Evolutionary conservation across 495 filamentous ascomycete species (phyloP), one percentile per base, ranked within the genome.

Genomic region (Hyaloscypha finlandica): DNA sequence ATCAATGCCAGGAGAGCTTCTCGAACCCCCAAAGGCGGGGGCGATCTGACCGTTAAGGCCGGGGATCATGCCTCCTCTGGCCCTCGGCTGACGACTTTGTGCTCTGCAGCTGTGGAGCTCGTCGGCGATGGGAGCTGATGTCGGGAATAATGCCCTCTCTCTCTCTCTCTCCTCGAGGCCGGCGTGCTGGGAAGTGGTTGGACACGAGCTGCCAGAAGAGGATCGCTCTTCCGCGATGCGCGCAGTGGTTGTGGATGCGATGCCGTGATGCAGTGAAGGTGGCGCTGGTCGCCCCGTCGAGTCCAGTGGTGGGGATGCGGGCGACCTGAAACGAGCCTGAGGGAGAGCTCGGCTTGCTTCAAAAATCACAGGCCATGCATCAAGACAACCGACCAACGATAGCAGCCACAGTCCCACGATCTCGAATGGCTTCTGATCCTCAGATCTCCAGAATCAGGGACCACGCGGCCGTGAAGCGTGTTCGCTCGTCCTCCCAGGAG

Each of bases 271-370:
- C 42, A 48, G 25, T 25, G 25, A 25, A 25, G 16, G 16, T 16
- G 9, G 9, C 8, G 42, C 42, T 12, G 42, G 37, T 52, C 14
- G 61, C 31, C 45, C 19, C 51, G 30, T 22, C 58, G 14, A 30
- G 16, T 42, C 22, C 31, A n/a, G 9, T 63, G 25, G 25, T 1
- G 2, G 25, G 25, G 56, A 19, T 61, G 64, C 58, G 2, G 54
- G 65, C 11, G 52, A 68, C 20, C 39, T 71, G 69, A 71, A 71
- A 71, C 69, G 54, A 57, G 25, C 54, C 57, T 68, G 65, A 68
- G 65, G 52, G 53, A 67, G 58, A 68, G 51, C 64, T 71, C 61
- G 68, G 68, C 68, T 71, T 68, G 69, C 69, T 66, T 71, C 69
- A 71, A 65, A 65, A 63, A 42, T 22, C 35, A 56, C 30, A 35